These are phyloP conservation scores for Colletotrichum lentis DNA, from an alignment of 2,329 filamentous ascomycete genomes.

Conservation along the genomic window DNA sequence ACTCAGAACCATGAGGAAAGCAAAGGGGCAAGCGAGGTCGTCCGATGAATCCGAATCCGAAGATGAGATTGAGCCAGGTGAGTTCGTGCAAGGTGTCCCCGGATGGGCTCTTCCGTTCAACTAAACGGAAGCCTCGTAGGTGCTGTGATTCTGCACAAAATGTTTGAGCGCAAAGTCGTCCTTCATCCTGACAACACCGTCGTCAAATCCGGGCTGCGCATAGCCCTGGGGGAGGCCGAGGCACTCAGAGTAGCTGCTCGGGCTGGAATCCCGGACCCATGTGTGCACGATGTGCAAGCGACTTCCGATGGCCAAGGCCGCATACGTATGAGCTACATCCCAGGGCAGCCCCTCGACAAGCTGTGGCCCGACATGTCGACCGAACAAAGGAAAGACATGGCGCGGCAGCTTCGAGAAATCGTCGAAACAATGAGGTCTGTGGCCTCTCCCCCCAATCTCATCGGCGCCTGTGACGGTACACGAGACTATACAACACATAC, in stretches of 20 bases:
- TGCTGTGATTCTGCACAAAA: slow-evolving; percentile 38
- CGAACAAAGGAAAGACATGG: slow-evolving; percentile 40
- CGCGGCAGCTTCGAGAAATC: slow-evolving; percentile 42
- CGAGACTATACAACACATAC: slow-evolving; percentile 39
- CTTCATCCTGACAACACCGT: slow-evolving; percentile 41
- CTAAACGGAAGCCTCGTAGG: slow-evolving; percentile 25
- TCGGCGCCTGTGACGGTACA: slow-evolving; percentile 43
- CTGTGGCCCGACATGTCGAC: slow-evolving; percentile 42
- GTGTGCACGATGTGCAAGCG: slow-evolving; percentile 35
- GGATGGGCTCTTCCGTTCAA: background rate
- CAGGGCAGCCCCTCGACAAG: slow-evolving; percentile 42
- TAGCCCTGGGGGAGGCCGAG: slow-evolving; percentile 42
- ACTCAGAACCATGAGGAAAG: slow-evolving; percentile 38
- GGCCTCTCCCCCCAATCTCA: slow-evolving; percentile 38
- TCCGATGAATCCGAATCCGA: slow-evolving; percentile 42
- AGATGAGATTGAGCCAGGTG: slow-evolving; percentile 41
- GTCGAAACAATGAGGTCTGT: slow-evolving; percentile 42
- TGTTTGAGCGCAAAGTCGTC: slow-evolving; percentile 41
- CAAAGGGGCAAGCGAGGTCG: slow-evolving; percentile 38
- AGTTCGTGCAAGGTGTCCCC: slow-evolving; percentile 4
- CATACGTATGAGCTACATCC: slow-evolving; percentile 43
- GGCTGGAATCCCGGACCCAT: slow-evolving; percentile 41
- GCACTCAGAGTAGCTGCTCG: slow-evolving; percentile 40
- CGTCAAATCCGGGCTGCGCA: slow-evolving; percentile 42
- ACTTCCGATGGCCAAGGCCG: slow-evolving; percentile 38